Evolutionary conservation across 2,329 filamentous ascomycete species (phyloP).

Genomic region (Ceratocystis albifundus): DNA sequence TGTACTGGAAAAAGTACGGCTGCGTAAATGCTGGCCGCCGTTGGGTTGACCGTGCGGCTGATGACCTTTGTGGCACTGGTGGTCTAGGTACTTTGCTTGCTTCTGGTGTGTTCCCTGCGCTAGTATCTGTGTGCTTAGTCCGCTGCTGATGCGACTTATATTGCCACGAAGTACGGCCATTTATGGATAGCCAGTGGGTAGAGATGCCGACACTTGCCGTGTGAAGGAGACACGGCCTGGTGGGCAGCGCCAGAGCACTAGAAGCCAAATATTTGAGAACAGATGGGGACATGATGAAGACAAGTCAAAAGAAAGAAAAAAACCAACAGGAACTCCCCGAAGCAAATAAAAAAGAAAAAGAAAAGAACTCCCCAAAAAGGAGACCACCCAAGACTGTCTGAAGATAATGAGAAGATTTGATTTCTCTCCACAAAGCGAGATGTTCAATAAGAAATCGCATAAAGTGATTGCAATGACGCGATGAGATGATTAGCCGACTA

Average conservation of each 20-base stretch:
- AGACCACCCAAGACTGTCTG: neutral
- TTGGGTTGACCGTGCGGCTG: neutral
- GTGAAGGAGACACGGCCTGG: neutral
- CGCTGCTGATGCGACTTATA: neutral
- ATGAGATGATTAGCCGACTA: neutral
- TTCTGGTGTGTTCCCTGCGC: neutral
- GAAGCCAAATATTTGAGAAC: neutral
- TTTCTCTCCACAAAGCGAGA: neutral
- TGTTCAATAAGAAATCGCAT: neutral
- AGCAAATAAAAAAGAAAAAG: neutral
- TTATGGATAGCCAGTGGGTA: neutral
- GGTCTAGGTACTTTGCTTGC: too few relatives aligned
- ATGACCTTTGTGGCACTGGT: neutral
- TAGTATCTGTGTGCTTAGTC: neutral
- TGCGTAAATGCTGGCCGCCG: conserved; percentile 8
- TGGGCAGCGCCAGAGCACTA: neutral
- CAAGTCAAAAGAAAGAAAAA: neutral
- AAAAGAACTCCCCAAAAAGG: neutral
- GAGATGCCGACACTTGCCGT: neutral
- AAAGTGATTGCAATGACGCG: neutral
- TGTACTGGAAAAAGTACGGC: conserved; percentile 19
- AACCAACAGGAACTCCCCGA: neutral
- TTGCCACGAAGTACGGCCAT: neutral
- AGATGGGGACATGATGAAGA: neutral
- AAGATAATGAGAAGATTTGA: neutral